Evolutionary conservation across 257 asterid genomes (phyloP).

Genomic region (Hygrophila difformis): DNA sequence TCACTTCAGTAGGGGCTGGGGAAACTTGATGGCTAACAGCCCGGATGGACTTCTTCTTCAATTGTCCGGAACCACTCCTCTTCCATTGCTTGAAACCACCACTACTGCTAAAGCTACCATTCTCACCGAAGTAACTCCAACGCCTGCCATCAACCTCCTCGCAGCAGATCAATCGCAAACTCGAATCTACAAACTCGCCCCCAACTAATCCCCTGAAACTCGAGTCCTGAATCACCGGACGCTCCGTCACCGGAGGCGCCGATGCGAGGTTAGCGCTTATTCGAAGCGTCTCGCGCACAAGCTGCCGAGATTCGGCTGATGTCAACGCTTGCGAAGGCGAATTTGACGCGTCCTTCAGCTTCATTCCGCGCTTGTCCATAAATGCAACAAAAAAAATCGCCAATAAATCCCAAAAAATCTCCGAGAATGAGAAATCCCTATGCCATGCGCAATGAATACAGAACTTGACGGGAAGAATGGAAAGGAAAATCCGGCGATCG

Average conservation of each 20-base stretch:
- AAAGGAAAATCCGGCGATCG: no score
- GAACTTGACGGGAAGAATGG: no score
- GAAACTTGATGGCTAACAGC: constrained; percentile 49
- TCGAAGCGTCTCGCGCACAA: constrained; percentile 89
- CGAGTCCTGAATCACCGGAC: constrained; percentile 15
- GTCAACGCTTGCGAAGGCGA: constrained; percentile 63
- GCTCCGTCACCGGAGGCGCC: constrained; percentile 35
- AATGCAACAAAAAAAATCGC: background rate
- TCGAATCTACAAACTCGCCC: constrained; percentile 32
- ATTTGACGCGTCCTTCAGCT: constrained; percentile 53
- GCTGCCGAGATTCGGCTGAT: constrained; percentile 58
- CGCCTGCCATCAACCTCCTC: constrained; percentile 59
- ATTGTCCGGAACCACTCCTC: constrained; percentile 22
- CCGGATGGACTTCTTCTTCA: constrained; percentile 37
- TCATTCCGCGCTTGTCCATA: constrained; percentile 31
- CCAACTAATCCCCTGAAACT: constrained; percentile 36
- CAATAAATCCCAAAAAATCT: background rate
- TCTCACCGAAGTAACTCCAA: constrained; percentile 50
- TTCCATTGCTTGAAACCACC: constrained; percentile 25
- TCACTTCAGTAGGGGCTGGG: constrained; percentile 43
- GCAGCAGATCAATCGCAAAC: constrained; percentile 45
- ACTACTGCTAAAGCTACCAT: background rate
- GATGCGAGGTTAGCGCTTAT: constrained; percentile 97
- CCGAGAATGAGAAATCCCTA: background rate
- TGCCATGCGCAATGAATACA: background rate